Base-by-base conservation (phyloP, 1,284 basidiomycete species). In the Gomphus bonarii region DNA sequence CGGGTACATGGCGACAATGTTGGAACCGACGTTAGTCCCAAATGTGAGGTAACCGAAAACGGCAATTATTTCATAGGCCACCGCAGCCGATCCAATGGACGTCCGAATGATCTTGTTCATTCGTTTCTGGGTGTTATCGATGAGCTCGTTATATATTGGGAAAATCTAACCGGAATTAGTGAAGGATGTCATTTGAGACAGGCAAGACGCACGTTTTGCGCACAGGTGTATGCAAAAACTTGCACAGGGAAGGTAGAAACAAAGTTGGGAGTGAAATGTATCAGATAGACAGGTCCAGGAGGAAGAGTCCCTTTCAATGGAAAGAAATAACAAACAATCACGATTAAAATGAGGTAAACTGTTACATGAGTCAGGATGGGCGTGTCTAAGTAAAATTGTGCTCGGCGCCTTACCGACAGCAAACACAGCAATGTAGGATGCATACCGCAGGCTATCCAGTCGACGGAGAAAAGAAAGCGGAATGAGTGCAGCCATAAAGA, bases 1-100 rank as follows among this genome's bases (percentile, higher is more conserved):
- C 1, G 94, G 93, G 66, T 97, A 97, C 90, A 93, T 94, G 16
- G 90, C 88, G 63, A 97, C 90, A 63, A 97, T 88, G 71, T 97
- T 95, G 36, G 87, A 82, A 44, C 87, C 84, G 61, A 97, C 91
- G 65, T 84, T 86, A 49, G 85, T 84, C 1, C 97, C 97, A 69
- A 99, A 99, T 0, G 95, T 97, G 44, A 97, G 74, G 69, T 99
- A 99, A 0, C 97, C 97, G 63, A 95, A 84, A 36, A 92, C 70
- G 7, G 83, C 87, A 63, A 94, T 88, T 55, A 90, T 67, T 67
- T 95, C 90, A 68, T 97, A 97, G 14, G 84, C 84, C 35, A 86
- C 55, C 1, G 81, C 80, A 1, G 90, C 85, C 30, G 80, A 78
- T 12, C 93, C 92, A 63, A 99, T 94, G 3, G 92, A 90, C 0